These are phyloP conservation scores for Candida sanyaensis DNA, from an alignment of 1,139 yeast genomes.

Conservation along the genomic window DNA sequence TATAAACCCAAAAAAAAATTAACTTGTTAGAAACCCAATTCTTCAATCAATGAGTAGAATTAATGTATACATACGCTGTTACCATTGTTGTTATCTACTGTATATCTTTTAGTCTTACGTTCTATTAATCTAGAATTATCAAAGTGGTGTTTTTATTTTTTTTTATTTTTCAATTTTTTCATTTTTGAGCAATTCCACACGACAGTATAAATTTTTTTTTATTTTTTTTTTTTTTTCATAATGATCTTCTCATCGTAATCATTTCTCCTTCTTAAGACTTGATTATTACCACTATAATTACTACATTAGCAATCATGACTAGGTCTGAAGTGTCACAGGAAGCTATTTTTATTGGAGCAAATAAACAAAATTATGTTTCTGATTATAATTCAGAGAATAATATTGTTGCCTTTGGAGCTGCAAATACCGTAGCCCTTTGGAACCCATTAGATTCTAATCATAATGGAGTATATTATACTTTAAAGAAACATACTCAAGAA, in stretches of 20 bases:
- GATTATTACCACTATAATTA: too few relatives aligned
- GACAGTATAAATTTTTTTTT: neutral
- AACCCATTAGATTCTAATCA: constrained; percentile 45
- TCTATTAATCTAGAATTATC: too few relatives aligned
- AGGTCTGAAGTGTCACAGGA: constrained; percentile 30
- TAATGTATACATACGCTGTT: constrained; percentile 30
- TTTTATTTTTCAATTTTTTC: too few relatives aligned
- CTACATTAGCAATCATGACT: constrained; percentile 3
- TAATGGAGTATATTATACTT: constrained; percentile 53
- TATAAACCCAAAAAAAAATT: neutral
- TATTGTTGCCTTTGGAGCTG: constrained; percentile 76
- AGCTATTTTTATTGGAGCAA: constrained; percentile 78
- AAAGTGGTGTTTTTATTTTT: neutral
- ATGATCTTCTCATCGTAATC: constrained; percentile 2
- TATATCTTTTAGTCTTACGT: too few relatives aligned
- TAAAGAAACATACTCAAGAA: constrained; percentile 59
- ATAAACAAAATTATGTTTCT: constrained; percentile 68
- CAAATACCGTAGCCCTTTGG: constrained; percentile 75
- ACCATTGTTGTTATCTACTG: constrained; percentile 24
- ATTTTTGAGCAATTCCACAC: neutral
- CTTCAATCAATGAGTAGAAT: constrained; percentile 11
- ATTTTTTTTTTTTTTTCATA: neutral
- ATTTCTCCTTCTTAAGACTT: neutral
- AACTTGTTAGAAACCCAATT: neutral
- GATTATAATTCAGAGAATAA: constrained; percentile 47